These are phyloP conservation scores for Raffaelea ambrosiae DNA, from an alignment of 2,329 filamentous ascomycete genomes.

Conservation along the genomic window DNA sequence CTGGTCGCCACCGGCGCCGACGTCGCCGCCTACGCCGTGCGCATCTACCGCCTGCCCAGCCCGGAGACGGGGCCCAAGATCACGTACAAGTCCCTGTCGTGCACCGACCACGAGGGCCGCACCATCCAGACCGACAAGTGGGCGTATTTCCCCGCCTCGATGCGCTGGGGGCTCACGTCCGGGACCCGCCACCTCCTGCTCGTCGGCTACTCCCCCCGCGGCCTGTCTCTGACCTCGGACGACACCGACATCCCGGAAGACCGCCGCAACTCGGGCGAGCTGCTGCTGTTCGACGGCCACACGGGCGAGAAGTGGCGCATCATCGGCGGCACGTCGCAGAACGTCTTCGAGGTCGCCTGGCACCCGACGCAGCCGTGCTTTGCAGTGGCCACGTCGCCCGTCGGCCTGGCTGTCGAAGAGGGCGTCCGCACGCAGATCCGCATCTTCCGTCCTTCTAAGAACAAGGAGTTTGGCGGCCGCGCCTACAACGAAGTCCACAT, in stretches of 20 bases:
- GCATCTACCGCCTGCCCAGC: conserved; percentile 42
- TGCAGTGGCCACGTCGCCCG: conserved; percentile 48
- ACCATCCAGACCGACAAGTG: conserved; percentile 35
- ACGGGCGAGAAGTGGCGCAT: conserved; percentile 36
- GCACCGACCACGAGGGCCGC: conserved; percentile 24
- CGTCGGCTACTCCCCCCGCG: conserved; percentile 55
- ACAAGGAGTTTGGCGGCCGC: conserved; percentile 17
- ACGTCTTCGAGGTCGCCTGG: conserved; percentile 58
- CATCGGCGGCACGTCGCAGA: conserved; percentile 42
- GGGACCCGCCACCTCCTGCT: conserved; percentile 43
- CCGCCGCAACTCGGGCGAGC: conserved; percentile 48
- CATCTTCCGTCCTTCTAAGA: conserved; percentile 33
- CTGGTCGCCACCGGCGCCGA: conserved; percentile 53
- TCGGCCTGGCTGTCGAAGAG: conserved; percentile 33
- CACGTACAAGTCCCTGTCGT: conserved; percentile 30
- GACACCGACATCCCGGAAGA: conserved; percentile 52
- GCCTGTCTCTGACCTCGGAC: conserved; percentile 30
- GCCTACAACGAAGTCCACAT: conserved; percentile 40
- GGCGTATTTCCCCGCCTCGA: conserved; percentile 55
- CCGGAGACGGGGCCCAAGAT: conserved; percentile 25
- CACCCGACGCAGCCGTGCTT: conserved; percentile 47
- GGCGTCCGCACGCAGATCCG: conserved; percentile 47
- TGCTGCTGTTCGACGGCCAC: conserved; percentile 49
- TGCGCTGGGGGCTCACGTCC: conserved; percentile 48
- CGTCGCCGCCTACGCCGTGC: conserved; percentile 42